These are phyloP conservation scores for Alternaria triticimaculans DNA, from an alignment of 2,329 filamentous ascomycete genomes.

Conservation along the genomic window DNA sequence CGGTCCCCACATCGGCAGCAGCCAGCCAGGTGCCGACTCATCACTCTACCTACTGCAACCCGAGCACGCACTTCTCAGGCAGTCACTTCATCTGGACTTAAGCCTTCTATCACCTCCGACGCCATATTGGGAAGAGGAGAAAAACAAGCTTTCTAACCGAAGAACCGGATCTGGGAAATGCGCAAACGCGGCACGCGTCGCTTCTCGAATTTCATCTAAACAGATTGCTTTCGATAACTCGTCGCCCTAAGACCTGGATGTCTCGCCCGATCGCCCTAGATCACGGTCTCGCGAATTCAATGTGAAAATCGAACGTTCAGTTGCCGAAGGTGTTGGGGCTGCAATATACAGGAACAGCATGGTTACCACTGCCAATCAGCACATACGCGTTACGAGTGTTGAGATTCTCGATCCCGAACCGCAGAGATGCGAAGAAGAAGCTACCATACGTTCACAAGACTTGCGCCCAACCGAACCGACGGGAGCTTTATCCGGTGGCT, in stretches of 20 bases:
- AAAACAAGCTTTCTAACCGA: slow-evolving; percentile 14
- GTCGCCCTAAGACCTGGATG: not conserved
- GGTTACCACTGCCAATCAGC: not conserved
- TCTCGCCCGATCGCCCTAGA: not conserved
- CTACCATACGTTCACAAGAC: not conserved
- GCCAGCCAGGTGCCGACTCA: not conserved
- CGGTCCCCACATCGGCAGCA: not conserved
- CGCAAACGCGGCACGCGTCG: slow-evolving; percentile 4
- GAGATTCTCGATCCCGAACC: not conserved
- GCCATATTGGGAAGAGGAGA: not conserved
- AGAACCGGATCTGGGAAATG: not conserved
- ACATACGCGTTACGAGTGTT: not conserved
- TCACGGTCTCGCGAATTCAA: not conserved
- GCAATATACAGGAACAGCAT: not conserved
- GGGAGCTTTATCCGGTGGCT: slow-evolving; percentile 10
- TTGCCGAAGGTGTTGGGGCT: not conserved
- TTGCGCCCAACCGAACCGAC: not conserved
- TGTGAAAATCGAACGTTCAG: not conserved
- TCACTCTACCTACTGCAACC: not conserved
- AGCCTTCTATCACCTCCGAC: not conserved
- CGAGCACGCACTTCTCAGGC: not conserved
- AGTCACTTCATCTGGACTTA: not conserved
- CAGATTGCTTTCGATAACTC: slow-evolving; percentile 13
- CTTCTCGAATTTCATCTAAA: slow-evolving; percentile 14
- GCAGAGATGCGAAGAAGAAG: not conserved